These are phyloP conservation scores for Phycomyces nitens DNA, from an alignment of 192 early-diverging fungal species.

Conservation along the genomic window DNA sequence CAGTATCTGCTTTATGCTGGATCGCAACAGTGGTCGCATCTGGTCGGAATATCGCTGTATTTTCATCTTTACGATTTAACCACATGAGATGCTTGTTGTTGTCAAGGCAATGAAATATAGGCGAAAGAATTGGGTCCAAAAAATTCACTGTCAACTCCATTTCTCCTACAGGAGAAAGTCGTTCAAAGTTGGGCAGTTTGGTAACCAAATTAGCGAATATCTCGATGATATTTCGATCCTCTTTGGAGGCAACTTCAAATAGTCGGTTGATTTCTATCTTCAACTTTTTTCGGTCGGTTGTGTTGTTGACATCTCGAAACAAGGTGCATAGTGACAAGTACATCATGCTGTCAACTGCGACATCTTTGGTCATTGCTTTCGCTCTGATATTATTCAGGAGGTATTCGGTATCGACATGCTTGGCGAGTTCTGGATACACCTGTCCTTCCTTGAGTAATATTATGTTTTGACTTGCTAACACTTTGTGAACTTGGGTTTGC, in stretches of 20 bases:
- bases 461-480: neutral
- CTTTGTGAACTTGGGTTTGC: neutral
- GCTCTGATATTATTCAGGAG: slow-evolving; percentile 1
- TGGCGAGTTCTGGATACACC: neutral
- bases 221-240: too few species aligned
- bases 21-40: neutral
- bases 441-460: neutral
- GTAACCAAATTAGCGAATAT: too few species aligned
- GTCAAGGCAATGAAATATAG: neutral
- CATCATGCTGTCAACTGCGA: slow-evolving; percentile 7
- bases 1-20: neutral
- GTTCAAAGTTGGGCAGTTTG: too few species aligned
- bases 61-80: slow-evolving; percentile 15
- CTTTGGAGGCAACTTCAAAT: too few species aligned
- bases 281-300: too few species aligned
- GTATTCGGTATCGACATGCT: slow-evolving; percentile 2
- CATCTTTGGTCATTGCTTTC: neutral
- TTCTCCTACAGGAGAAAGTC: too few species aligned
- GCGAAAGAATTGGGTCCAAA: too few species aligned
- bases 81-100: neutral
- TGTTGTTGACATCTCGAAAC: too few species aligned
- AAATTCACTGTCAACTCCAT: too few species aligned
- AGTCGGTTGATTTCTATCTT: too few species aligned
- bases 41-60: neutral
- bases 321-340: too few species aligned